These are phyloP conservation scores for Leccinum rimulosum DNA, from an alignment of 768 basidiomycete species.

Conservation along the genomic window DNA sequence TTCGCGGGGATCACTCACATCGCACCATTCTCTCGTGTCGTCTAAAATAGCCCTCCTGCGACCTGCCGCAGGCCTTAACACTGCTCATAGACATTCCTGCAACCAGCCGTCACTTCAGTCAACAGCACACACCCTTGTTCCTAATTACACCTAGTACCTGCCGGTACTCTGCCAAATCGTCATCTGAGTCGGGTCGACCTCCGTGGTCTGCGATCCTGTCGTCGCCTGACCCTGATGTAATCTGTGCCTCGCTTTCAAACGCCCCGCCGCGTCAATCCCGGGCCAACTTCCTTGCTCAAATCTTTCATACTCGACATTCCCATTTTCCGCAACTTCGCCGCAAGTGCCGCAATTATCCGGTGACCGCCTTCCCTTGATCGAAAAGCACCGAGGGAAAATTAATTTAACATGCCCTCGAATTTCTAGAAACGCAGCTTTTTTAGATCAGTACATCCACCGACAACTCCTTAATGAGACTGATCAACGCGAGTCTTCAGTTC, in stretches of 20 bases:
- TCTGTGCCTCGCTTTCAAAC: constrained; percentile 6
- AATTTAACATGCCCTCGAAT: background rate
- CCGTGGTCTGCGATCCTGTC: background rate
- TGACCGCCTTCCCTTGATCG: constrained; percentile 6
- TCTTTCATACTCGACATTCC: constrained; percentile 2
- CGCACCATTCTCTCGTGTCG: background rate
- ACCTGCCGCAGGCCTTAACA: background rate
- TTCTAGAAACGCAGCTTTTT: constrained; percentile 1
- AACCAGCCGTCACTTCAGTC: background rate
- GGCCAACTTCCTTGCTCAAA: background rate
- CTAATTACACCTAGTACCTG: background rate
- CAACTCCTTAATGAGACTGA: constrained; percentile 6
- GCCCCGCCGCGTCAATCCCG: background rate
- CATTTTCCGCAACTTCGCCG: constrained; percentile 15
- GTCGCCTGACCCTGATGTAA: constrained; percentile 8
- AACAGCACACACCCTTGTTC: background rate
- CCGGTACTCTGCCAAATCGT: constrained; percentile 2
- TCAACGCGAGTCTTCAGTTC: background rate
- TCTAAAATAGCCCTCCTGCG: background rate
- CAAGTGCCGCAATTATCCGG: constrained; percentile 17
- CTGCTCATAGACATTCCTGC: constrained; percentile 6
- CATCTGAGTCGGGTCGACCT: background rate
- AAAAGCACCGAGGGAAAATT: constrained; percentile 17
- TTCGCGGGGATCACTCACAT: constrained; percentile 16
- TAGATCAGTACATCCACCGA: background rate